Percentiles rank a stretch among this genome's conserved stretches.
These are phyloP conservation scores for Paraurostyla sp. DNA, from an alignment of 73 alveolate genomes.

Conservation along the genomic window DNA sequence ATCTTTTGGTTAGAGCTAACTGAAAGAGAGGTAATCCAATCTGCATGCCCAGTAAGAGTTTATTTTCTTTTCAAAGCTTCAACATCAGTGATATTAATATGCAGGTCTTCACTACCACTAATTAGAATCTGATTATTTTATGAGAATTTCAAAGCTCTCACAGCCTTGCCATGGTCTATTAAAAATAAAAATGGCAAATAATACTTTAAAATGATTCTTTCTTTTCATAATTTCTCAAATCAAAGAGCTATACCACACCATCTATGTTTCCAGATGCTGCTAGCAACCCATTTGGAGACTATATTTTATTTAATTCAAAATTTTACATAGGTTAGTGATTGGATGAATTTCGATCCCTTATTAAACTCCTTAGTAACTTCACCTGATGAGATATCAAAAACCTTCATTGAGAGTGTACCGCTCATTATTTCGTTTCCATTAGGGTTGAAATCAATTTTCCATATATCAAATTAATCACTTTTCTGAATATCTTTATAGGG, in stretches of 20 bases:
- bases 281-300: conserved; percentile 28
- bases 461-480: not conserved
- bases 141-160: conserved; percentile 61
- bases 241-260: conserved; percentile 61
- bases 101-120: conserved; percentile 45
- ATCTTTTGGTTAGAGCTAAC: not conserved
- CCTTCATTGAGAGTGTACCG: conserved; percentile 23
- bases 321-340: conserved; percentile 7
- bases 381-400: conserved; percentile 20
- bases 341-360: conserved; percentile 14
- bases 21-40: conserved; percentile 25
- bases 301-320: not conserved
- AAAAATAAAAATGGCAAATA: not conserved
- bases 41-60: conserved; percentile 52
- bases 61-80: conserved; percentile 17
- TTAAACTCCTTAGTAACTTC: conserved; percentile 27
- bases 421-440: conserved; percentile 41
- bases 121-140: not conserved
- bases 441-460: conserved; percentile 54
- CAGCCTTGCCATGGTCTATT: conserved; percentile 56
- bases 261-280: conserved; percentile 63
- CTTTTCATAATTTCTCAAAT: not conserved
- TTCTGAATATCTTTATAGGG: conserved; percentile 14
- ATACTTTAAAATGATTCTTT: conserved; percentile 16
- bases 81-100: conserved; percentile 55